Evolutionary conservation across 768 basidiomycete species (phyloP), one percentile per base, ranked within the genome.

Genomic region (Tulasnella sp.): DNA sequence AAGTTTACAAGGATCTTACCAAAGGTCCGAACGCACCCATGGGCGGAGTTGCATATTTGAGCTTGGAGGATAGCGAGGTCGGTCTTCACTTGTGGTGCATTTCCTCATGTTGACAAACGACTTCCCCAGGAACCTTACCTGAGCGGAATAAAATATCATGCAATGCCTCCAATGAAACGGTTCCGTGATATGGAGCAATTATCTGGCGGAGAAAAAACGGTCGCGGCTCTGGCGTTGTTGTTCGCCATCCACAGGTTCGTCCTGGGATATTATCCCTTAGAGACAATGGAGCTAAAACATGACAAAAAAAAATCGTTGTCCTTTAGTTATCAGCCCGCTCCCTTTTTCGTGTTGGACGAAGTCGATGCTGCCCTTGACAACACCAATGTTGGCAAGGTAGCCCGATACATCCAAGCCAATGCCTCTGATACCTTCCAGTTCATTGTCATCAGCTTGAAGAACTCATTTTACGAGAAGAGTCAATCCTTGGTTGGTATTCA

Each of bases 151-250:
- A 96, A 95, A 65, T 98, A 98, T 63, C 93, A 98, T 61, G 92
- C 93, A 1, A 99, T 98, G 95, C 95, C 95, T 0, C 95, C 95
- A 0, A 93, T 96, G 83, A 99, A 99, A 64, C 84, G 91, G 2
- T 98, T 98, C 74, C 76, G 92, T 55, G 95, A 98, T 63, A 98
- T 98, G 92, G 92, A 96, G 53, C 93, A 98, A 64, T 71, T 98
- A 12, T 98, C 92, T 0, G 95, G 93, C 48, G 95, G 93, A 19
- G 95, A 99, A 64, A 96, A 98, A 70, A 98, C 95, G 0, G 92
- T 98, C 42, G 95, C 95, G 5, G 93, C 93, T 4, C 69, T 98
- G n/a, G 93, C 93, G 1, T 71, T 99, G 16, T 72, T 98, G 28
- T 96, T 98, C 58, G 92, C 95, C 4, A 93, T 98, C 48, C 93